Base-by-base conservation (phyloP, 1,284 basidiomycete genomes). In the Cystobasidiaceae sp. region DNA sequence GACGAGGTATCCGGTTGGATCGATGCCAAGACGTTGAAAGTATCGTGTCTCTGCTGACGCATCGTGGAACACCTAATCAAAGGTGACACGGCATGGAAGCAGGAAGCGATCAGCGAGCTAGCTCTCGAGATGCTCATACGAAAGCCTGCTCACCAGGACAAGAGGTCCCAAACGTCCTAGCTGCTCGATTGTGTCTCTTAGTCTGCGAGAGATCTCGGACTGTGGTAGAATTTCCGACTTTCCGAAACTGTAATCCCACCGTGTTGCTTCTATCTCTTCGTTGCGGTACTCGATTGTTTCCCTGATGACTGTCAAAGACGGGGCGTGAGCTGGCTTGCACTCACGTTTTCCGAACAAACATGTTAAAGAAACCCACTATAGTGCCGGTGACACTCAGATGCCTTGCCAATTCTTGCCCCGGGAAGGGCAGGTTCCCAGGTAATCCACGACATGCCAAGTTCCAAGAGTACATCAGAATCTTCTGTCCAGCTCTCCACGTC, bases 401-500 rank as follows among this genome's bases (percentile, higher is more conserved):
- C 37, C 27, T 55, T 43, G 7, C 39, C 44, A 3, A 9, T 17
- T 34, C 30, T 44, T 3, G 17, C 28, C 5, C 25, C 28, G 7
- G 21, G 7, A 19, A 19, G 19, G 34, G 33, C 30, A 25, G 61
- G 51, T 11, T 5, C 21, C 61, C 61, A 64, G 1, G 43, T 34
- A 11, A 46, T 34, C 61, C 61, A 64, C n/a, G 61, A 51, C 61
- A 64, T 55, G 17, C 61, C 61, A 28, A 64, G 41, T 27, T 64
- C 61, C 5, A 64, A 32, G 21, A 64, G 41, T 27, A 64, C 52
- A 30, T 64, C 52, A 7, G 61, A 51, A 48, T 64, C 61, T 55
- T 64, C 61, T 8, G 61, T 64, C 61, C 61, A 64, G 44, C 51
- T 46, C 44, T 64, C 61, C 13, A 64, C 61, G 56, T 64, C 61